A percentile compares a stretch with the other conserved stretches of the same genome.
Evolutionary conservation across 306 rosid genomes (phyloP).

Genomic region (Bauhinia variegata): DNA sequence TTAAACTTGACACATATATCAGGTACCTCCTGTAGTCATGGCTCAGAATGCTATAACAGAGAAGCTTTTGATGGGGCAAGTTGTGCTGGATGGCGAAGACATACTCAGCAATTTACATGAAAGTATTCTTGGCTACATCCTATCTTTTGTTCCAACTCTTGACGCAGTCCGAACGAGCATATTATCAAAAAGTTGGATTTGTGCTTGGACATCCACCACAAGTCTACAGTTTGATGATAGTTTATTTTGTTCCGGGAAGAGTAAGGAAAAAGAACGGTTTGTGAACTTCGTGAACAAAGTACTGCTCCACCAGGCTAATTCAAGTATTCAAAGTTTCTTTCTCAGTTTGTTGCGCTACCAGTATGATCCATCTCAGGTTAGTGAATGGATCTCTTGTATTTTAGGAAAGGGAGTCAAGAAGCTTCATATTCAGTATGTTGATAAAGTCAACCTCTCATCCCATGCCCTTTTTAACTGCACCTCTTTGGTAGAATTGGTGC

Average conservation of each 20-base stretch:
- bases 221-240: constrained; percentile 5
- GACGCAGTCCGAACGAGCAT: constrained; percentile 16
- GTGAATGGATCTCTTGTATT: constrained; percentile 40
- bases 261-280: constrained; percentile 34
- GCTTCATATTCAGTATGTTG: constrained; percentile 44
- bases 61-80: too few species aligned
- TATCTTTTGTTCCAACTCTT: constrained; percentile 14
- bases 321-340: constrained; percentile 35
- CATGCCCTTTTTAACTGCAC: constrained; percentile 37
- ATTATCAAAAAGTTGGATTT: constrained; percentile 16
- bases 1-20: too few species aligned
- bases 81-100: background rate
- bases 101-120: constrained; percentile 11
- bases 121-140: constrained; percentile 14
- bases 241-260: constrained; percentile 12
- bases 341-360: constrained; percentile 28
- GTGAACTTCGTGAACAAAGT: constrained; percentile 30
- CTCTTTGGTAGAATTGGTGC: constrained; percentile 42
- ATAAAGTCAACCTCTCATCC: constrained; percentile 24
- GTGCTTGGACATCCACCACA: constrained; percentile 6
- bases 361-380: constrained; percentile 36
- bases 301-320: constrained; percentile 32
- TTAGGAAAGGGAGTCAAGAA: constrained; percentile 27
- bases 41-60: too few species aligned
- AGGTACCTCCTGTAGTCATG: too few species aligned